Evolutionary conservation across 1,139 yeast genomes (phyloP).

Genomic region (Yamadazyma sp.): DNA sequence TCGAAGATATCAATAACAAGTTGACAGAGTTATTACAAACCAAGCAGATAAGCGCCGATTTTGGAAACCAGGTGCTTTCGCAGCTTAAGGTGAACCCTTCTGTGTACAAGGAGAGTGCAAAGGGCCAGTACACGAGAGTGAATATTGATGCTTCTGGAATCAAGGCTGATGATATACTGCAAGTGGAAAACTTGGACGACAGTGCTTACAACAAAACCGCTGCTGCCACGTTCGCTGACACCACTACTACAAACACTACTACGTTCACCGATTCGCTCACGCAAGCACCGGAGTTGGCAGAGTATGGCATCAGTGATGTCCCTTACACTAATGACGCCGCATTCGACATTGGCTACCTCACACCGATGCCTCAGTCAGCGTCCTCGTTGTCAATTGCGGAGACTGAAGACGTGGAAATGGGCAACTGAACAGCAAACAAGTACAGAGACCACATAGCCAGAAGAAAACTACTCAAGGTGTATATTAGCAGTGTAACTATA

Average conservation of each 20-base stretch:
- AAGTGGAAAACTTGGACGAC: slow-evolving; percentile 25
- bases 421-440: neutral
- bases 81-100: neutral
- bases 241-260: neutral
- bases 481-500: slow-evolving; percentile 2
- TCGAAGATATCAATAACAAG: slow-evolving; percentile 11
- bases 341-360: neutral
- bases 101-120: slow-evolving; percentile 17
- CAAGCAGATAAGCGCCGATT: slow-evolving; percentile 14
- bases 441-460: too few species aligned
- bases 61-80: slow-evolving; percentile 12
- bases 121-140: slow-evolving; percentile 13
- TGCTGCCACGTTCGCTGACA: neutral
- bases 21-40: slow-evolving; percentile 20
- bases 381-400: slow-evolving; percentile 2
- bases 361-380: neutral
- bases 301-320: neutral
- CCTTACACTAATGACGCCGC: neutral
- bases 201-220: slow-evolving; percentile 18
- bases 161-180: slow-evolving; percentile 23
- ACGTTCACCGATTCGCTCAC: neutral
- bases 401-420: slow-evolving; percentile 5
- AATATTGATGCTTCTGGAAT: slow-evolving; percentile 8
- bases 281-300: neutral
- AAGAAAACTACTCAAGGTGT: slow-evolving; percentile 1